phyloP scores from a whole-genome alignment of 768 basidiomycete species.

The Russula olivacea region DNA sequence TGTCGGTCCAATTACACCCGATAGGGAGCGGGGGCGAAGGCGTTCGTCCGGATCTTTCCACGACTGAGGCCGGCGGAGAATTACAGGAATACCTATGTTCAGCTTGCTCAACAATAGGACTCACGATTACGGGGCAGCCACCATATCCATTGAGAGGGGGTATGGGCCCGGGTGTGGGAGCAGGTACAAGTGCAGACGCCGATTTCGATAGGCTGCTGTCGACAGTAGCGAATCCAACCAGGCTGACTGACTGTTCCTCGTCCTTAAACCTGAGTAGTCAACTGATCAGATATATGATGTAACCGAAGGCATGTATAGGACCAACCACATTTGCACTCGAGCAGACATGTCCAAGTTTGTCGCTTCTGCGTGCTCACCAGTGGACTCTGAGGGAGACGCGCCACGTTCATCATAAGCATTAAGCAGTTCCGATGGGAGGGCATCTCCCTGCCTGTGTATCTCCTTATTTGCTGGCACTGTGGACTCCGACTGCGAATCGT shows the following conservation, averaged over 20 bases:
- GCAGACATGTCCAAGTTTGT: background rate
- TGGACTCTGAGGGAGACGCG: background rate
- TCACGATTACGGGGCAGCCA: background rate
- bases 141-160: background rate
- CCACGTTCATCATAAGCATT: no score
- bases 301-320: background rate
- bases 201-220: background rate
- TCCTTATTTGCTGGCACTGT: background rate
- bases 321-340: background rate
- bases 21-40: background rate
- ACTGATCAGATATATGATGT: background rate
- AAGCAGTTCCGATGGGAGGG: no score
- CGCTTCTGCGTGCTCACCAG: background rate
- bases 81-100: background rate
- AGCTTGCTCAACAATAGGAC: background rate
- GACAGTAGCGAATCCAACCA: background rate
- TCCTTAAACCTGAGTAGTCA: background rate
- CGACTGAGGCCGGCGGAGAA: background rate
- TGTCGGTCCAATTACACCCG: no score
- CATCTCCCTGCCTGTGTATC: no score
- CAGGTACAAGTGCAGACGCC: background rate
- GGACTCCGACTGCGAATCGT: background rate
- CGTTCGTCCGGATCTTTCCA: background rate
- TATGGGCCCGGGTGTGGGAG: background rate
- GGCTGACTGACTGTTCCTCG: background rate